phyloP scores from a whole-genome alignment of 768 basidiomycete genomes.

The Tulasnella sp. region DNA sequence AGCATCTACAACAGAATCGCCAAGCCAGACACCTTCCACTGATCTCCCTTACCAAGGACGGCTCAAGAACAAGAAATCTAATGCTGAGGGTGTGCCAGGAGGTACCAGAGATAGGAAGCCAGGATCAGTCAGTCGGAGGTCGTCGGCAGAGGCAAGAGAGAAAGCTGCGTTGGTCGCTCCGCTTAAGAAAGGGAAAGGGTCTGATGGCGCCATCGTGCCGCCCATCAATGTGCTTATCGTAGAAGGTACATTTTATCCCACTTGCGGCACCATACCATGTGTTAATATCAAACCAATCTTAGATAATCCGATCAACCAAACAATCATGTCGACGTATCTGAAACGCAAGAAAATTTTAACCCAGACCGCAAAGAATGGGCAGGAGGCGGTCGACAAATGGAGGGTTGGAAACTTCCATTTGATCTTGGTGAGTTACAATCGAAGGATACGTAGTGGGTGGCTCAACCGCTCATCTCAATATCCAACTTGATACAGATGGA shows the following conservation, averaged over 20 bases:
- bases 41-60: neutral
- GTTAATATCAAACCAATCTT: neutral
- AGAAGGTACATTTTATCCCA: conserved; percentile 53
- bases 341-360: conserved; percentile 91
- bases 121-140: neutral
- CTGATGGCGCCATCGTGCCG: conserved; percentile 70
- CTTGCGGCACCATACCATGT: neutral
- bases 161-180: conserved; percentile 18
- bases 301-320: conserved; percentile 99
- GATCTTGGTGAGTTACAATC: conserved; percentile 57
- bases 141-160: neutral
- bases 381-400: conserved; percentile 95
- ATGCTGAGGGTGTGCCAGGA: neutral
- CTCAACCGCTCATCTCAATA: neutral
- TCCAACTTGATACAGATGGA: conserved; percentile 63
- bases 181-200: conserved; percentile 40
- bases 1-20: too few species aligned
- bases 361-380: conserved; percentile 87
- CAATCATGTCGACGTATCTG: conserved; percentile 95
- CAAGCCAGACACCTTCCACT: neutral
- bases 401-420: conserved; percentile 85
- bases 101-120: neutral
- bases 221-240: conserved; percentile 98
- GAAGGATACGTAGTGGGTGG: neutral
- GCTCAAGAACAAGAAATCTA: neutral